Conservation (phyloP, 2,329 filamentous ascomycete species). For the Ophioceras dolichostomum region DNA sequence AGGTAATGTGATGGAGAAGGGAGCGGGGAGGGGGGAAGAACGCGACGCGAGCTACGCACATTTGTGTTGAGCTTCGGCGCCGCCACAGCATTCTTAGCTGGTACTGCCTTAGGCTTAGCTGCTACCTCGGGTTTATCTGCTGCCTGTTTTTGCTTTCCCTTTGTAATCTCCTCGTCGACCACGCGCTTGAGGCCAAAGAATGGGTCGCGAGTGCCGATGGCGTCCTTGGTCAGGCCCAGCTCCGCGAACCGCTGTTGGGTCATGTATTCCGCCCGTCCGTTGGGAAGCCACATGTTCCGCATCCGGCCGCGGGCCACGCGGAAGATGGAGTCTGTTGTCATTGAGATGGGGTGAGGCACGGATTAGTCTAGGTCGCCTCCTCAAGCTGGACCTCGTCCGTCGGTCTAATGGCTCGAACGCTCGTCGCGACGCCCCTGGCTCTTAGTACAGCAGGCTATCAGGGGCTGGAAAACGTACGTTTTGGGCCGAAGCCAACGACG, state of each 20-base stretch:
- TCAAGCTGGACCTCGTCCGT: no score
- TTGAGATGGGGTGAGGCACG: no score
- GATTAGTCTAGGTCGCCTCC: no score
- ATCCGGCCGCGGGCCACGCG: constrained; percentile 20
- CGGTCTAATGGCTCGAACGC: background rate
- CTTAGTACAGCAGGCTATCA: background rate
- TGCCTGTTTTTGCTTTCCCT: background rate
- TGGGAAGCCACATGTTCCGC: constrained; percentile 22
- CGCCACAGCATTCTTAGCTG: no score
- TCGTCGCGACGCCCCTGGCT: background rate
- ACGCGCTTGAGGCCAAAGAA: constrained; percentile 9
- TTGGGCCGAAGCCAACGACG: constrained; percentile 25
- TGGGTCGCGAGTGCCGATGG: constrained; percentile 18
- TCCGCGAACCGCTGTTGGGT: constrained; percentile 16
- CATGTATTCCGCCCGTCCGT: constrained; percentile 22
- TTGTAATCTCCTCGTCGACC: constrained; percentile 1
- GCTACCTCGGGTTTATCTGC: constrained; percentile 6
- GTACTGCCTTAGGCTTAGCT: constrained; percentile 1
- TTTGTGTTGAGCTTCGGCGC: no score
- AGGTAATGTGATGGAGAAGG: no score
- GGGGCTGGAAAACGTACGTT: constrained; percentile 15
- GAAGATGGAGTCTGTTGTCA: constrained; percentile 20
- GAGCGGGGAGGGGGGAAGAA: no score
- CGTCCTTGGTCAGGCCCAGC: constrained; percentile 15
- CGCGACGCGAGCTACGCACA: no score